Conservation (phyloP, 352 stramenopile genomes). For the Thalassiosira tumida region DNA sequence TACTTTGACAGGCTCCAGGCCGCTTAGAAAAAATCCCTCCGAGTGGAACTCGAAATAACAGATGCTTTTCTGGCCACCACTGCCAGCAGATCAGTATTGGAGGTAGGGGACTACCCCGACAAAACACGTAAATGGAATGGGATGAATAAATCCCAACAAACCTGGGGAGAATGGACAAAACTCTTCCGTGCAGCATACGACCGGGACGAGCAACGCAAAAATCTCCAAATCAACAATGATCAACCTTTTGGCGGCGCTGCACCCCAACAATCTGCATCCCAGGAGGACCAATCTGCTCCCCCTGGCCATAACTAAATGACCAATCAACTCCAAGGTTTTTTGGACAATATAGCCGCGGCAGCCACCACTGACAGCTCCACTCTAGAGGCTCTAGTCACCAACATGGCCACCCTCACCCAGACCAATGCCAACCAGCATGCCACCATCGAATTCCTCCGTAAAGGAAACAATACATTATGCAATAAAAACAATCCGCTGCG, state of each 20-base stretch:
- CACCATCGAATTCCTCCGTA: background rate
- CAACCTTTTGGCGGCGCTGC: background rate
- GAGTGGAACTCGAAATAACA: constrained; percentile 20
- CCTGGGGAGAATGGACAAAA: constrained; percentile 42
- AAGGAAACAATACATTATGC: background rate
- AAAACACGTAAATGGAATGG: background rate
- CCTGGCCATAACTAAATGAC: background rate
- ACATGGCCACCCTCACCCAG: background rate
- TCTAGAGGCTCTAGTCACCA: background rate
- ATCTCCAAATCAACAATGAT: background rate
- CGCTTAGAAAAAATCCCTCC: constrained; percentile 15
- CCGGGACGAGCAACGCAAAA: background rate
- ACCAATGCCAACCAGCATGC: background rate
- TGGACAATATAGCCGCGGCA: constrained; percentile 9
- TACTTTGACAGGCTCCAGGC: constrained; percentile 66
- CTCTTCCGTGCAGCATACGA: background rate
- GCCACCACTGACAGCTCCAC: constrained; percentile 10
- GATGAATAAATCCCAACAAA: background rate
- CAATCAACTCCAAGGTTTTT: background rate
- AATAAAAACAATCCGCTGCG: background rate
- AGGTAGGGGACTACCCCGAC: background rate
- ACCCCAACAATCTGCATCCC: background rate
- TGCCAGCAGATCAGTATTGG: constrained; percentile 23
- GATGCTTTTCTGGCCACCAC: constrained; percentile 33
- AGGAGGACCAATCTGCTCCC: background rate